phyloP scores from a whole-genome alignment of 306 rosid genomes.

The Cucumis cinereus region DNA sequence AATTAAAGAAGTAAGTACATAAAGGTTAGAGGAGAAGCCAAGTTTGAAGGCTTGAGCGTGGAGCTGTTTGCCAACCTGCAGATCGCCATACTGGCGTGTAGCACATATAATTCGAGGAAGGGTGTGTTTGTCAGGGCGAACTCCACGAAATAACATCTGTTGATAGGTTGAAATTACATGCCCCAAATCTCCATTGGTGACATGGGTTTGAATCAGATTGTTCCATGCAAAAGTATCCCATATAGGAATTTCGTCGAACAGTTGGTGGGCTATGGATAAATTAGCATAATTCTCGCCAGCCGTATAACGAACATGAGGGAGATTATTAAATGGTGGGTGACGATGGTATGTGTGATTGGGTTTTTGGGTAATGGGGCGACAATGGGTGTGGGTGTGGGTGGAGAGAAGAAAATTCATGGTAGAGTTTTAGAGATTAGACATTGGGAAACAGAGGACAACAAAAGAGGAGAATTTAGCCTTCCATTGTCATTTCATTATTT shows the following conservation, averaged over 20 bases:
- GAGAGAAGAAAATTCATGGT: background rate
- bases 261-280: constrained; percentile 5
- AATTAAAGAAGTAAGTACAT: constrained; percentile 35
- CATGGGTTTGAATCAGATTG: constrained; percentile 45
- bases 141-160: constrained; percentile 46
- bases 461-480: no score
- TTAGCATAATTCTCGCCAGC: background rate
- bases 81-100: constrained; percentile 25
- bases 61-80: constrained; percentile 38
- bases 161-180: constrained; percentile 26
- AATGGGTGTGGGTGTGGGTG: background rate
- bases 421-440: background rate
- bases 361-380: background rate
- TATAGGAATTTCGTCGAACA: constrained; percentile 45
- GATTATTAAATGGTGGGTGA: background rate
- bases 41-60: constrained; percentile 53
- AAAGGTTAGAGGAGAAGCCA: constrained; percentile 32
- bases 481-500: no score
- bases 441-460: no score
- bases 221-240: constrained; percentile 63
- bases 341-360: background rate
- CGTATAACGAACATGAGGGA: background rate
- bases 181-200: constrained; percentile 21
- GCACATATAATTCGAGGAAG: constrained; percentile 53
- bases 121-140: constrained; percentile 43